A percentile compares a stretch with the other conserved stretches of the same genome.
phyloP scores from a whole-genome alignment of 176 grass and related monocot genomes.

The Melocanna baccifera region DNA sequence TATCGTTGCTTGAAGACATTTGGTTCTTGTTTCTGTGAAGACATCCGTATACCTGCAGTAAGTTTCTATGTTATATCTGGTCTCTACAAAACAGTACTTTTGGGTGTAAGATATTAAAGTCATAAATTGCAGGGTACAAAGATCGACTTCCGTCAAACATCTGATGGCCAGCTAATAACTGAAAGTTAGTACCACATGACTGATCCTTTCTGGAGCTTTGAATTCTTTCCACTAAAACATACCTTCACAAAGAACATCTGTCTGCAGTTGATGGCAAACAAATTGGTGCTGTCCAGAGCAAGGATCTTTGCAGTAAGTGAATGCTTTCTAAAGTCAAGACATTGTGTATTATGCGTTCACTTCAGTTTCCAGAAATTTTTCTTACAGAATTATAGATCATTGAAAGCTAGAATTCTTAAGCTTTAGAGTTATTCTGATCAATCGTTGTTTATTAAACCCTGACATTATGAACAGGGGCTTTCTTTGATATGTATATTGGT shows the following conservation, averaged over 20 bases:
- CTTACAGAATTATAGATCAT: not conserved
- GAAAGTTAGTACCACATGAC: constrained; percentile 56
- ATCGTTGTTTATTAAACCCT: not conserved
- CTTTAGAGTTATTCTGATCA: not conserved
- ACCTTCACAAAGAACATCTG: constrained; percentile 13
- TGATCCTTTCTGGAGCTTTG: not conserved
- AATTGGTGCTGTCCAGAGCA: constrained; percentile 81
- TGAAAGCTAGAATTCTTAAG: not conserved
- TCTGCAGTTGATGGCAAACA: constrained; percentile 83
- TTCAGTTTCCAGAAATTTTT: not conserved
- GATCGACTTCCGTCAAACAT: constrained; percentile 86
- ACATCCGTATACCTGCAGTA: constrained; percentile 80
- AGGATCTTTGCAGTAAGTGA: constrained; percentile 99
- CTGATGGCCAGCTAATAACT: constrained; percentile 80
- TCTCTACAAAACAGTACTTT: not conserved
- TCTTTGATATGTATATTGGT: constrained; percentile 98
- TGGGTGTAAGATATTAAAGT: not conserved
- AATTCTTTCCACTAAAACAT: not conserved
- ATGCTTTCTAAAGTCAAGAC: not conserved
- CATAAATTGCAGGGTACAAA: constrained; percentile 79
- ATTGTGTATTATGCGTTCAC: not conserved
- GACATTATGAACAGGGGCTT: constrained; percentile 56
- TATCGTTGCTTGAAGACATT: constrained; percentile 71
- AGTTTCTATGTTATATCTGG: constrained; percentile 12
- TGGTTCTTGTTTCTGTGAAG: constrained; percentile 83